phyloP scores from a whole-genome alignment of 768 basidiomycete genomes.

The Pleurotus sapidus region DNA sequence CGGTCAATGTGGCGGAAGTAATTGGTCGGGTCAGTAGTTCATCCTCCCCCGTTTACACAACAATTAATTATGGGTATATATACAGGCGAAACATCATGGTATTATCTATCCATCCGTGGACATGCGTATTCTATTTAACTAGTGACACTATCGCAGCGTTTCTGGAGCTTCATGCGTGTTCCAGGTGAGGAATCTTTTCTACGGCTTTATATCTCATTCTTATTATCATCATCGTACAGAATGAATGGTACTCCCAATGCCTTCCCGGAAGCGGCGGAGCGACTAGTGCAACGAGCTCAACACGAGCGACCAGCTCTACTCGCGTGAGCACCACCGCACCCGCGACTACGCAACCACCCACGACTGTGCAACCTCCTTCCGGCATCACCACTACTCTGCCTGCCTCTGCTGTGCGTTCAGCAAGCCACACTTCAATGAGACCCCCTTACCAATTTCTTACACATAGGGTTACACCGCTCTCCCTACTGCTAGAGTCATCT shows the following conservation, averaged over 20 bases:
- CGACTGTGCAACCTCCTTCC: slow-evolving; percentile 11
- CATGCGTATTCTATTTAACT: not conserved
- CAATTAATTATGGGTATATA: not conserved
- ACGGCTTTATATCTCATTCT: not conserved
- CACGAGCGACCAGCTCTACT: slow-evolving; percentile 7
- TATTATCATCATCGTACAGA: slow-evolving; percentile 3
- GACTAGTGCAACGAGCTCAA: slow-evolving; percentile 6
- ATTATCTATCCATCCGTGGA: not conserved
- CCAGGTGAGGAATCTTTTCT: slow-evolving; percentile 7
- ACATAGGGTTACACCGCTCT: slow-evolving; percentile 23
- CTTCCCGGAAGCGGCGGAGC: slow-evolving; percentile 6
- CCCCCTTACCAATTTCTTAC: not conserved
- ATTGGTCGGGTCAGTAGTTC: slow-evolving; percentile 17
- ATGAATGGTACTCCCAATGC: slow-evolving; percentile 18
- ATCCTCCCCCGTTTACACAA: not conserved
- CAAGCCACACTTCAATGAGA: not conserved
- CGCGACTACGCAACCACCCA: slow-evolving; percentile 12
- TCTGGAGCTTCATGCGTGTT: slow-evolving; percentile 16
- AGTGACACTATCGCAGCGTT: not conserved
- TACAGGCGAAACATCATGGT: slow-evolving; percentile 18
- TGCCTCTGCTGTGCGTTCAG: slow-evolving; percentile 21
- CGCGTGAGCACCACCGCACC: slow-evolving; percentile 9
- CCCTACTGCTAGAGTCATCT: slow-evolving; percentile 25
- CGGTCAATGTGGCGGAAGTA: slow-evolving; percentile 20
- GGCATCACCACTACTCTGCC: slow-evolving; percentile 22